Evolutionary conservation across 345 rosid species (phyloP), one percentile per base, ranked within the genome.

Genomic region (Iberis pinnata): DNA sequence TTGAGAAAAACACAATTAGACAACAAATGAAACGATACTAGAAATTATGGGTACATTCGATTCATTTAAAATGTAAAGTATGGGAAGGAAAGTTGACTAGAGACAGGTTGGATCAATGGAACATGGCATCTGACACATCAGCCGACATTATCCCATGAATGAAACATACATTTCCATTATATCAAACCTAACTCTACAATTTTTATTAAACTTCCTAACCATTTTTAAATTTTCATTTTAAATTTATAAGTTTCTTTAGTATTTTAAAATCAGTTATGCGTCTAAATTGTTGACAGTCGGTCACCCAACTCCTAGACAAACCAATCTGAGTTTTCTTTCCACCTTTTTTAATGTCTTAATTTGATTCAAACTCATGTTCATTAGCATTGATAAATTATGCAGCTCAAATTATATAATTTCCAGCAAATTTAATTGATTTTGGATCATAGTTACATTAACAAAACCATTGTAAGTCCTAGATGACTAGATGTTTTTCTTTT

Each of bases 141-240:
- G 71, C 61, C 61, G 71, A 67, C 66, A 53, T 67, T 60, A 46
- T 60, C 67, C 71, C 71, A 53, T 60, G 66, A 45, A 60, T 53
- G 71, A 53, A 67, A 67, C 66, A 67, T 67, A 67, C 71, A 45
- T 47, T 8, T 59, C 32, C 56, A 29, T 53, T 67, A 32, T 26
- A 4, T 29, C 56, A 53, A 60, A 67, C 67, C 71, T 53, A 67
- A 53, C 56, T 60, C 56, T 46, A 24, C 18, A 11, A 36, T 39
- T 52, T 60, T 17, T 1, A 19, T n/a, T n/a, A 33, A 8, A 20
- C 17, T 8, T n/a, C 19, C 11, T 16, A 18, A 40, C 49, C 46
- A 57, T 43, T 41, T 18, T 42, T 16, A 12, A 49, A 49, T 19
- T n/a, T n/a, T n/a, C n/a, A n/a, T n/a, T n/a, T n/a, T n/a, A n/a